phyloP scores from a whole-genome alignment of 1,284 basidiomycete genomes.

The Cutaneotrichosporon sp. region DNA sequence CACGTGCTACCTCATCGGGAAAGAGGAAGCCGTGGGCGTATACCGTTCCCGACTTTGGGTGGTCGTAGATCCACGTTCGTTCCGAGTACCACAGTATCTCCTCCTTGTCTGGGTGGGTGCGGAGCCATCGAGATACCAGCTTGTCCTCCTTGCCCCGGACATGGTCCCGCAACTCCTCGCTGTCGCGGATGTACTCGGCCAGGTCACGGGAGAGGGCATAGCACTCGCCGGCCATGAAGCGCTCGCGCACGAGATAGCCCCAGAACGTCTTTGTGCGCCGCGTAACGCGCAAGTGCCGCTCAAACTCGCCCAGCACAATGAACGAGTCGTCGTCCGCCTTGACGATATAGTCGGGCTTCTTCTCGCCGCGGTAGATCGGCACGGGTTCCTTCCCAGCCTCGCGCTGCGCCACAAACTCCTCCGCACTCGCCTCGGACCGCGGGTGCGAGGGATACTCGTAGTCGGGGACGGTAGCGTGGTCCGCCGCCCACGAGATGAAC shows the following conservation, averaged over 20 bases:
- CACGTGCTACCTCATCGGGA: constrained; percentile 77
- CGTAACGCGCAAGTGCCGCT: constrained; percentile 71
- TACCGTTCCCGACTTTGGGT: constrained; percentile 88
- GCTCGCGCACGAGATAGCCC: constrained; percentile 92
- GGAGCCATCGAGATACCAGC: constrained; percentile 89
- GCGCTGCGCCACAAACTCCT: constrained; percentile 4
- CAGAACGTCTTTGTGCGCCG: constrained; percentile 80
- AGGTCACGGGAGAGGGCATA: constrained; percentile 89
- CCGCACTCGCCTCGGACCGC: constrained; percentile 17
- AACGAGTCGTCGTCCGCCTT: constrained; percentile 95
- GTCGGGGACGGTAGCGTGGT: constrained; percentile 82
- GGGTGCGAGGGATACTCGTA: constrained; percentile 34
- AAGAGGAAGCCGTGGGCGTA: constrained; percentile 98
- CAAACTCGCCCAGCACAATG: constrained; percentile 88
- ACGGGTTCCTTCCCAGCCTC: constrained; percentile 1
- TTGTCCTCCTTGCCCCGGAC: constrained; percentile 91
- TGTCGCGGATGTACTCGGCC: constrained; percentile 81
- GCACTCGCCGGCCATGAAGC: constrained; percentile 94
- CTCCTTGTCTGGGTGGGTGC: constrained; percentile 73
- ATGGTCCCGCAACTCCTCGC: constrained; percentile 66
- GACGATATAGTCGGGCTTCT: constrained; percentile 77
- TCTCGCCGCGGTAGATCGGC: constrained; percentile 42
- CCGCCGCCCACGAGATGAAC: constrained; percentile 64
- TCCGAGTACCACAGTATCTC: constrained; percentile 87
- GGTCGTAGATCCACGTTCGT: constrained; percentile 97